These are phyloP conservation scores for Amanita exitialis DNA, from an alignment of 768 basidiomycete genomes.

Conservation along the genomic window DNA sequence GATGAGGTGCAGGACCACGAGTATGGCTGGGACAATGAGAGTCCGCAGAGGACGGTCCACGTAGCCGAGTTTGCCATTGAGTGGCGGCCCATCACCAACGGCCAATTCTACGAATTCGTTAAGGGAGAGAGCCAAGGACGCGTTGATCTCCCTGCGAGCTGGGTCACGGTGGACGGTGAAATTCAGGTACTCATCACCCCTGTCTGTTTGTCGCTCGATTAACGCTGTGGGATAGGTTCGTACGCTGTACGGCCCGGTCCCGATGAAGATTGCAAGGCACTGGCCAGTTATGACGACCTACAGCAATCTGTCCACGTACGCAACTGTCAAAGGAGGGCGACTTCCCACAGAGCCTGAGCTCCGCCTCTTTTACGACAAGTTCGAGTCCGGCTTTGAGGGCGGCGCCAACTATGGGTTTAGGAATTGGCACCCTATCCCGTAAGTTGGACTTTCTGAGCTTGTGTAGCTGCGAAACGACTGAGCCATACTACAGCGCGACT, in stretches of 20 bases:
- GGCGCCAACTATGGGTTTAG: slow-evolving; percentile 80
- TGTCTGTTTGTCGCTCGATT: neutral
- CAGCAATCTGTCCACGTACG: slow-evolving; percentile 70
- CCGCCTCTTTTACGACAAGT: slow-evolving; percentile 65
- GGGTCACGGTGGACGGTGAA: slow-evolving; percentile 47
- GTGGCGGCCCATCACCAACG: slow-evolving; percentile 83
- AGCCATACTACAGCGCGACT: slow-evolving; percentile 42
- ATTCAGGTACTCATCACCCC: slow-evolving; percentile 29
- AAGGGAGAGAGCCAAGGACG: slow-evolving; percentile 29
- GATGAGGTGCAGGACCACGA: slow-evolving; percentile 42
- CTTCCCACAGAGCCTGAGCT: slow-evolving; percentile 89
- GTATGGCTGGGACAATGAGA: slow-evolving; percentile 96
- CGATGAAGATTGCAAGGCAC: slow-evolving; percentile 61
- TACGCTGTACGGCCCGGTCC: slow-evolving; percentile 80
- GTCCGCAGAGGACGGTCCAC: slow-evolving; percentile 49
- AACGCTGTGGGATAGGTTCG: slow-evolving; percentile 41
- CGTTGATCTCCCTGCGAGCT: slow-evolving; percentile 58
- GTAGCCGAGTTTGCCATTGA: slow-evolving; percentile 70
- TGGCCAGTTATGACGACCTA: slow-evolving; percentile 87
- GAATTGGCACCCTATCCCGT: slow-evolving; percentile 94
- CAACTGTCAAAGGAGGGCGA: slow-evolving; percentile 82
- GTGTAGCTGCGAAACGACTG: too few species aligned
- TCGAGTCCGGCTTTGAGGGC: slow-evolving; percentile 64
- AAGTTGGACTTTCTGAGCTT: slow-evolving; percentile 21
- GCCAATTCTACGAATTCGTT: slow-evolving; percentile 71